Evolutionary conservation across 345 rosid species (phyloP).

Genomic region (Anastatica hierochuntica): DNA sequence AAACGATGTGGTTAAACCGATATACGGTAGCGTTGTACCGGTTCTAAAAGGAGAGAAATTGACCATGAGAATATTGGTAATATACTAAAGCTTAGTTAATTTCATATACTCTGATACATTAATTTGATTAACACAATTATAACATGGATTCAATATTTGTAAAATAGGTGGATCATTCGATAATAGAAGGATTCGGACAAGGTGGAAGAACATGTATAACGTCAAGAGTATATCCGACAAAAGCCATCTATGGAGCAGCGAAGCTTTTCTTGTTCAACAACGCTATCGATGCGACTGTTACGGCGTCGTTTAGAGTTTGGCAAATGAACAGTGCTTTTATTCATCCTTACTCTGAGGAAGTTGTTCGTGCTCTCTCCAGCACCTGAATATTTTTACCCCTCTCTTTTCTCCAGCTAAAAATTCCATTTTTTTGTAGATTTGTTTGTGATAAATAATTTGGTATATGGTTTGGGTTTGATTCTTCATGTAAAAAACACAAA

Average conservation of each 20-base stretch:
- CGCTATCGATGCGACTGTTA: constrained; percentile 35
- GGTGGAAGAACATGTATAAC: constrained; percentile 63
- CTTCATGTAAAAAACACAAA: too few relatives aligned
- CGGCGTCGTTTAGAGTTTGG: constrained; percentile 47
- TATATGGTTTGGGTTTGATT: too few relatives aligned
- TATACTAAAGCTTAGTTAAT: too few relatives aligned
- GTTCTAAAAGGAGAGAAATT: constrained; percentile 59
- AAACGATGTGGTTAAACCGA: constrained; percentile 36
- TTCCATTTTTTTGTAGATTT: neutral
- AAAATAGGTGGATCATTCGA: constrained; percentile 56
- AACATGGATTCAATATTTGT: neutral
- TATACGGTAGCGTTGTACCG: constrained; percentile 48
- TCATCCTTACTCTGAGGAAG: constrained; percentile 27
- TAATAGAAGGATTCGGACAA: constrained; percentile 66
- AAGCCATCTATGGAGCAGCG: constrained; percentile 53
- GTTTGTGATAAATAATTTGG: too few relatives aligned
- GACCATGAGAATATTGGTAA: constrained; percentile 48
- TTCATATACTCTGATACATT: too few relatives aligned
- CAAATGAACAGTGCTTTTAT: constrained; percentile 61
- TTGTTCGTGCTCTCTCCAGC: neutral
- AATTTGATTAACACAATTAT: neutral
- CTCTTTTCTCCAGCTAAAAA: too few relatives aligned
- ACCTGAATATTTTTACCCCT: constrained; percentile 12
- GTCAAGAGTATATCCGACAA: constrained; percentile 58
- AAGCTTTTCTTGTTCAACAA: constrained; percentile 62